These are phyloP conservation scores for Aspergillus tubingensis DNA, from an alignment of 2,329 filamentous ascomycete species.

Conservation along the genomic window DNA sequence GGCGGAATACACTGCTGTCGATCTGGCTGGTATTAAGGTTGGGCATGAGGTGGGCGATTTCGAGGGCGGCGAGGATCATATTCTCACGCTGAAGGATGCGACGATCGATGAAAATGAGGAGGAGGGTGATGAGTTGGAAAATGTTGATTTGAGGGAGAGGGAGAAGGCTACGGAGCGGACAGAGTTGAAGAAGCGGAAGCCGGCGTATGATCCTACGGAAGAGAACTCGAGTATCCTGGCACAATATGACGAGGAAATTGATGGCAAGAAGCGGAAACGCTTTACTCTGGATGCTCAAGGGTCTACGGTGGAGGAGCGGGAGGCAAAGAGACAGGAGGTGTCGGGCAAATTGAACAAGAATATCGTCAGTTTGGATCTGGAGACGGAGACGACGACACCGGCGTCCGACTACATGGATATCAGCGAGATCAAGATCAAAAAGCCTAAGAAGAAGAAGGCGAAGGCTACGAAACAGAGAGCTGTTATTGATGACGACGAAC, in stretches of 20 bases:
- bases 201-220: conserved; percentile 82
- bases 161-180: conserved; percentile 63
- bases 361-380: conserved; percentile 75
- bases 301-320: conserved; percentile 64
- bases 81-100: conserved; percentile 91
- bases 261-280: conserved; percentile 81
- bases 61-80: conserved; percentile 76
- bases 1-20: conserved; percentile 79
- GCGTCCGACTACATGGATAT: conserved; percentile 86
- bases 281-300: conserved; percentile 85
- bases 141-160: conserved; percentile 44
- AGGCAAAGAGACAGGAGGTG: conserved; percentile 55
- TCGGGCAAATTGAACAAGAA: conserved; percentile 66
- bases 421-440: conserved; percentile 88
- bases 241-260: conserved; percentile 95
- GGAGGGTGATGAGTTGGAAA: conserved; percentile 78
- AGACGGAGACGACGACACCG: conserved; percentile 54
- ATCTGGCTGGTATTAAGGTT: conserved; percentile 87
- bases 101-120: conserved; percentile 82
- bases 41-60: conserved; percentile 83
- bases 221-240: conserved; percentile 70
- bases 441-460: conserved; percentile 82
- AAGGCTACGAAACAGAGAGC: conserved; percentile 72
- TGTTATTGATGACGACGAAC: conserved; percentile 60
- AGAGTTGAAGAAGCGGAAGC: conserved; percentile 85